phyloP scores from a whole-genome alignment of 139 green algal genomes.

The Astrephomene gubernaculifera region DNA sequence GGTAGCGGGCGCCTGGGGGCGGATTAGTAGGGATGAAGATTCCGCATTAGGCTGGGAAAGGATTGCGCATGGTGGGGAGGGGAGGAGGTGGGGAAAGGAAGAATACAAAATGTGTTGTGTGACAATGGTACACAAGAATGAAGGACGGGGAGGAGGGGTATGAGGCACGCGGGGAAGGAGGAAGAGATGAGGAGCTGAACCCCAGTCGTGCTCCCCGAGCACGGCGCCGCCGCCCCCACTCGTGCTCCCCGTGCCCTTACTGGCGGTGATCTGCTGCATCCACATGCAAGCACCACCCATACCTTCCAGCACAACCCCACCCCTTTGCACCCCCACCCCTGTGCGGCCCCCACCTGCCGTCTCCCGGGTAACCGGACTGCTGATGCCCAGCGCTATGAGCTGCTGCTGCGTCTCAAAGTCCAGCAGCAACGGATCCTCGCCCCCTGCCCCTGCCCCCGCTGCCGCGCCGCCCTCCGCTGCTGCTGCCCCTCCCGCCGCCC shows the following conservation, averaged over 20 bases:
- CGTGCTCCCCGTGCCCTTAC: no score
- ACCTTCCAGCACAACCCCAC: no score
- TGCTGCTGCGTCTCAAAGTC: slow-evolving; percentile 80
- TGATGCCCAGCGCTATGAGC: slow-evolving; percentile 90
- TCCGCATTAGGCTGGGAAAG: no score
- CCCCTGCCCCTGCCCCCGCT: not conserved
- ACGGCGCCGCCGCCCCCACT: no score
- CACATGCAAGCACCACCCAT: no score
- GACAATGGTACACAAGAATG: no score
- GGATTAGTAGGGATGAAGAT: no score
- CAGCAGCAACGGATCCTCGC: slow-evolving; percentile 60
- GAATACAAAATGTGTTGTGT: not conserved
- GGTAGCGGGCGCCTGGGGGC: slow-evolving; percentile 78
- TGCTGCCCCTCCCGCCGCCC: no score
- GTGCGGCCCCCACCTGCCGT: slow-evolving; percentile 67
- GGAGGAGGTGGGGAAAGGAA: not conserved
- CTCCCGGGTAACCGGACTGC: slow-evolving; percentile 89
- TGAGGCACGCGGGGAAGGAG: not conserved
- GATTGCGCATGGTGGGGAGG: not conserved
- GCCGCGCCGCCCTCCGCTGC: not conserved
- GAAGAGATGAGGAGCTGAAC: not conserved
- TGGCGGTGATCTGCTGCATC: no score
- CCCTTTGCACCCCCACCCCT: no score
- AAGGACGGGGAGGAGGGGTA: not conserved
- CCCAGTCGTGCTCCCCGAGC: no score